phyloP scores from a whole-genome alignment of 2,329 filamentous ascomycete species.

The Apiospora kogelbergensis region DNA sequence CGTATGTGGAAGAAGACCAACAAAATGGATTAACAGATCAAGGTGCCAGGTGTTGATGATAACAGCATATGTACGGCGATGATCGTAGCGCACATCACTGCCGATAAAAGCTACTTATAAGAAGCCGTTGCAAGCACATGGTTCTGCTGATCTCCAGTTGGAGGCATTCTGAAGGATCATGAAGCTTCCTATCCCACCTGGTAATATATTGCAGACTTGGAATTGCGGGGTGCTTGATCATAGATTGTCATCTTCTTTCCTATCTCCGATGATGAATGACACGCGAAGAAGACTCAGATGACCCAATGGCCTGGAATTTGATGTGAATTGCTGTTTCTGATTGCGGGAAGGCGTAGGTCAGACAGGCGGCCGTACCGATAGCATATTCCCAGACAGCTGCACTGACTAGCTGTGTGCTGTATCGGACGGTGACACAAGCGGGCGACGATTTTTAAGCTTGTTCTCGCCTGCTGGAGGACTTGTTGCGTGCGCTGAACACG shows the following conservation, averaged over 20 bases:
- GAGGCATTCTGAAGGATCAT: background rate
- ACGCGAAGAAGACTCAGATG: background rate
- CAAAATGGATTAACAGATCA: background rate
- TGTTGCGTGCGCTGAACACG: background rate
- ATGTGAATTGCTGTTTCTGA: background rate
- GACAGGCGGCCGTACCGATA: background rate
- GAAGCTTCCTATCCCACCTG: background rate
- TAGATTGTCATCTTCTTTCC: background rate
- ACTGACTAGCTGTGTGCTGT: background rate
- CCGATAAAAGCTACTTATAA: background rate
- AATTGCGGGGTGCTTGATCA: conserved; percentile 3
- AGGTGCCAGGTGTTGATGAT: background rate
- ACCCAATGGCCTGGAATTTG: too few species aligned
- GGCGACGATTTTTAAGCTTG: background rate
- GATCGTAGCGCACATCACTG: background rate
- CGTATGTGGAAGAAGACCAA: background rate
- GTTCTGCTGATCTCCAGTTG: background rate
- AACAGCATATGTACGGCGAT: background rate
- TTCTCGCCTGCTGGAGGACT: background rate
- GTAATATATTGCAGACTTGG: background rate
- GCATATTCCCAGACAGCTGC: background rate
- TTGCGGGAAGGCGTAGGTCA: background rate
- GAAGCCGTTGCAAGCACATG: background rate
- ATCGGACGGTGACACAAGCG: background rate
- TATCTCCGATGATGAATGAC: background rate